phyloP scores from a whole-genome alignment of 2,329 filamentous ascomycete genomes.

The Aspergillus niger region DNA sequence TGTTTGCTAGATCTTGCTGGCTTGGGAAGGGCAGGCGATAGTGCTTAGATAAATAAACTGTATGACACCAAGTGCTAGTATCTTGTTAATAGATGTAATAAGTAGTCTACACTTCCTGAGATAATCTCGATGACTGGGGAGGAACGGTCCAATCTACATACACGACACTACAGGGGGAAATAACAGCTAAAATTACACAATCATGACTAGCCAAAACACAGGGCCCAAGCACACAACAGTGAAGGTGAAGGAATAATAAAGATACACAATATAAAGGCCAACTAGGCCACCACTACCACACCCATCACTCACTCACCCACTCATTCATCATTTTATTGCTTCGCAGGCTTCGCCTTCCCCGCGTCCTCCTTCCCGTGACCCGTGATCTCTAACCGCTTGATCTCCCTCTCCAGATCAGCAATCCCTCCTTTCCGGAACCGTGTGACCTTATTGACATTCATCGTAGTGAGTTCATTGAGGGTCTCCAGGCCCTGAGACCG shows the following conservation, averaged over 20 bases:
- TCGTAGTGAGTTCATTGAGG: constrained; percentile 70
- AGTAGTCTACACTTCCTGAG: too few species aligned
- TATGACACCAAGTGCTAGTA: neutral
- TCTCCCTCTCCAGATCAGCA: constrained; percentile 65
- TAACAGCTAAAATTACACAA: constrained; percentile 23
- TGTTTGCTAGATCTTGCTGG: constrained; percentile 10
- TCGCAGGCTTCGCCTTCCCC: constrained; percentile 23
- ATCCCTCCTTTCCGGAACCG: constrained; percentile 69
- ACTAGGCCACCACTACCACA: neutral
- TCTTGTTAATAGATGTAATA: too few species aligned
- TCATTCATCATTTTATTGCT: constrained; percentile 13
- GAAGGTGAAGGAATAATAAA: neutral
- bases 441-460: constrained; percentile 84
- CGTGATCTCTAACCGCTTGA: constrained; percentile 60
- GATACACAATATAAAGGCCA: neutral
- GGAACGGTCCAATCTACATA: neutral
- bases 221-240: too few species aligned
- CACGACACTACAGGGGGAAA: neutral
- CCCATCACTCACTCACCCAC: neutral
- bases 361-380: constrained; percentile 22
- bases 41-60: constrained; percentile 8
- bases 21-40: neutral
- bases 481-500: constrained; percentile 55
- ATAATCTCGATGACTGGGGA: neutral
- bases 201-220: constrained; percentile 13